Evolutionary conservation across 306 rosid genomes (phyloP), one percentile per base, ranked within the genome.

Genomic region (Medicago arabica): DNA sequence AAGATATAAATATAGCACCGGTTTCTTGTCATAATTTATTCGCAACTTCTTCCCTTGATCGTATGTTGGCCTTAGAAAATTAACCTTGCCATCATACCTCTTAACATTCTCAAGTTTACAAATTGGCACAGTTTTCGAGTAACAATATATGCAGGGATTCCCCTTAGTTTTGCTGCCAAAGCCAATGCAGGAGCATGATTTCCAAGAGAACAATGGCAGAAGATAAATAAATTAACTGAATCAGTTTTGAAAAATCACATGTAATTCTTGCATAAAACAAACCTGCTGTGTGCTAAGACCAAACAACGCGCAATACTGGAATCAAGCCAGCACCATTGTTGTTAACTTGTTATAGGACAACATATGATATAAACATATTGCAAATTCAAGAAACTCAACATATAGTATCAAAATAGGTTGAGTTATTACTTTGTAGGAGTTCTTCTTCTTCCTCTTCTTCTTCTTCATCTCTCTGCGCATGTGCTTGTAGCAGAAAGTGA

Each of bases 101-200:
- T 79, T 77, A 31, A 94, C 95, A 82, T 91, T 94, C 88, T 88
- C 97, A 83, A 94, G 81, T 78, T 91, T 94, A 81, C 98, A 91
- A 68, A 82, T 73, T 23, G 97, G 93, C 47, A 97, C 95, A 78
- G 70, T 86, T 88, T 84, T 85, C 4, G 98, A 73, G 90, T 75
- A 75, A 94, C 90, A 70, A 90, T 84, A 62, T 94, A 89, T 16
- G 98, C 91, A 81, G 97, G 90, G 68, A 91, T 83, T 46, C 95
- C 97, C 40, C 95, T 67, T n/a, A 87, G 84, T 71, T 94, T 91
- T 16, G 97, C 98, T n/a, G 97, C 97, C 90, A 91, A 85, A 85
- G 98, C 84, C 84, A 91, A 85, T 7, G 97, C 98, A 28, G 96
- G 97, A 62, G 97, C 97, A 86, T 94, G 96, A 82, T 94, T 91